Conservation (phyloP, 2,329 filamentous ascomycete species). For the Celoporthe dispersa region DNA sequence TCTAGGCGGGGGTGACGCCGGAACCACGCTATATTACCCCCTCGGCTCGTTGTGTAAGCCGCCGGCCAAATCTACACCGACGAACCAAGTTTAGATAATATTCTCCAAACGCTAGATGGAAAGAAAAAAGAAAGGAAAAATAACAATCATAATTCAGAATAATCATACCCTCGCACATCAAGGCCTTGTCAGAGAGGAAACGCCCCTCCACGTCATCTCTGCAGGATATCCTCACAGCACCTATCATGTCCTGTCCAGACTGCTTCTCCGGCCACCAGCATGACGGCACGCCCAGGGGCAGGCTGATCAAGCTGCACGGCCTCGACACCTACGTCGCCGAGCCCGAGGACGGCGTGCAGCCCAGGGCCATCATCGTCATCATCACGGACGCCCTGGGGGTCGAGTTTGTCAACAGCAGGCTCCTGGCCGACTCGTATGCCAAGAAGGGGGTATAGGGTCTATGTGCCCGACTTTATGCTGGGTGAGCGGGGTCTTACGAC, state of each 20-base stretch:
- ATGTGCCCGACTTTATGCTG: conserved; percentile 61
- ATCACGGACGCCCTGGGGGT: conserved; percentile 62
- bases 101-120: neutral
- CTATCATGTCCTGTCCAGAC: conserved; percentile 42
- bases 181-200: neutral
- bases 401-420: conserved; percentile 55
- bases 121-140: no score
- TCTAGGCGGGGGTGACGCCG: neutral
- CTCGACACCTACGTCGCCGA: conserved; percentile 53
- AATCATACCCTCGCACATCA: neutral
- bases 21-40: neutral
- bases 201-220: neutral
- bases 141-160: no score
- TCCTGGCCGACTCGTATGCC: conserved; percentile 60
- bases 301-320: conserved; percentile 50
- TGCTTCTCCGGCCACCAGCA: conserved; percentile 55
- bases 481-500: conserved; percentile 35
- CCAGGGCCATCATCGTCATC: conserved; percentile 56
- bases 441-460: conserved; percentile 54
- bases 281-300: conserved; percentile 49
- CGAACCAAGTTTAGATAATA: neutral
- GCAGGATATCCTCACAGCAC: neutral
- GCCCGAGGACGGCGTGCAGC: conserved; percentile 37
- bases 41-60: neutral
- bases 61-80: neutral